These are phyloP conservation scores for Leccinellum albellum DNA, from an alignment of 768 basidiomycete species.

Conservation along the genomic window DNA sequence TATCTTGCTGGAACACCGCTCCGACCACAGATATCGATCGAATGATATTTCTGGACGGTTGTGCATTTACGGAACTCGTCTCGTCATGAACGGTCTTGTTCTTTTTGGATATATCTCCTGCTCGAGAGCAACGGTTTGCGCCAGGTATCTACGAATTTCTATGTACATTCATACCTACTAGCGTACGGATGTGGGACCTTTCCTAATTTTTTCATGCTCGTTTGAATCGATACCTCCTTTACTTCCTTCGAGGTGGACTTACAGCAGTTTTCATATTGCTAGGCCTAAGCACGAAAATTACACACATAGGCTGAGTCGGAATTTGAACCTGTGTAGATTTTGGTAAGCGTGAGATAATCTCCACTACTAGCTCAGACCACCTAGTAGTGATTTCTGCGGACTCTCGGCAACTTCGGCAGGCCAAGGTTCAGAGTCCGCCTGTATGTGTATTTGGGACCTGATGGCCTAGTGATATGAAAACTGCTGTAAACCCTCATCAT, in stretches of 20 bases:
- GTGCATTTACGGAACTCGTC: not conserved
- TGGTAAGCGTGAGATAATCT: too few relatives aligned
- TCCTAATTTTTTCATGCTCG: slow-evolving; percentile 2
- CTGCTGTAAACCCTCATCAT: too few relatives aligned
- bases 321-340: too few relatives aligned
- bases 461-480: too few relatives aligned
- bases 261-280: too few relatives aligned
- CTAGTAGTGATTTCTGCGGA: too few relatives aligned
- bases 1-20: slow-evolving; percentile 33
- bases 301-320: too few relatives aligned
- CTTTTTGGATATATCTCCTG: slow-evolving; percentile 1
- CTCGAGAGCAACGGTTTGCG: not conserved
- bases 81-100: not conserved
- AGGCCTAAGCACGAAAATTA: too few relatives aligned
- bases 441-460: too few relatives aligned
- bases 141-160: slow-evolving; percentile 4
- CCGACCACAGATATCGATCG: slow-evolving; percentile 72
- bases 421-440: too few relatives aligned
- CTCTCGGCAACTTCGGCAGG: too few relatives aligned
- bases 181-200: slow-evolving; percentile 9
- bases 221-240: slow-evolving; percentile 9
- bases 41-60: slow-evolving; percentile 37
- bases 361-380: too few relatives aligned
- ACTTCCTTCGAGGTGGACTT: not conserved
- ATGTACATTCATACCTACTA: slow-evolving; percentile 12